Base-by-base conservation (phyloP, 495 filamentous ascomycete genomes). In the Daldinia decipiens region DNA sequence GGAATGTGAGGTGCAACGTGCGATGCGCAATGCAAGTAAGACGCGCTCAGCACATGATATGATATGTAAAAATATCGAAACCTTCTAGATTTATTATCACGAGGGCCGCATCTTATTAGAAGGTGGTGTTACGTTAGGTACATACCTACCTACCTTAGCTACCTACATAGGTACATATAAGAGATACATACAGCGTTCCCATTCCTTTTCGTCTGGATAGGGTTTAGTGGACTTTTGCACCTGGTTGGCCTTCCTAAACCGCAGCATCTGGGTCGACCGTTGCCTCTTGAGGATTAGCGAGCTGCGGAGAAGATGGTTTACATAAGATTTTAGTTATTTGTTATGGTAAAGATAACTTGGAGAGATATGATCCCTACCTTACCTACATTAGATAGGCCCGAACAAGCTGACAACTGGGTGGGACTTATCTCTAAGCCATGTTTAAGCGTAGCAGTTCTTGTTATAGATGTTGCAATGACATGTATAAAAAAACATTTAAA, bases 281-380 rank as follows among this genome's bases (percentile, higher is more conserved):
- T 59, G 43, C 67, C 61, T n/a, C 29, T 65, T 65, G 36, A 29
- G 53, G 61, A 43, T 21, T 59, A 65, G 67, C 38, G 8, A 60
- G 38, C 50, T 63, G 60, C 56, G 67, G 67, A 65, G 67, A 70
- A 60, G 31, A 4, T 34, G 36, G 60, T 17, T 55, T 43, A 47
- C 47, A n/a, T n/a, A n/a, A n/a, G 58, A 27, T 59, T 39, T 27
- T 53, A 53, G 17, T 53, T 53, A 53, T 31, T 53, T 53, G 50
- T 31, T 53, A 47, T 47, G 19, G 21, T 21, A 47, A 47, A 47
- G 43, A 47, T 47, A 47, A 47, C 9, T 9, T 11, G 4, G 17
- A 24, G 19, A 47, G 43, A 47, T 47, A 47, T 47, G 43, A 47
- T 21, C 43, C 43, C 43, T 47, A 47, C 43, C 43, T 19, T 19